phyloP scores from a whole-genome alignment of 2,329 filamentous ascomycete genomes.

The Basipetospora chlamydospora region DNA sequence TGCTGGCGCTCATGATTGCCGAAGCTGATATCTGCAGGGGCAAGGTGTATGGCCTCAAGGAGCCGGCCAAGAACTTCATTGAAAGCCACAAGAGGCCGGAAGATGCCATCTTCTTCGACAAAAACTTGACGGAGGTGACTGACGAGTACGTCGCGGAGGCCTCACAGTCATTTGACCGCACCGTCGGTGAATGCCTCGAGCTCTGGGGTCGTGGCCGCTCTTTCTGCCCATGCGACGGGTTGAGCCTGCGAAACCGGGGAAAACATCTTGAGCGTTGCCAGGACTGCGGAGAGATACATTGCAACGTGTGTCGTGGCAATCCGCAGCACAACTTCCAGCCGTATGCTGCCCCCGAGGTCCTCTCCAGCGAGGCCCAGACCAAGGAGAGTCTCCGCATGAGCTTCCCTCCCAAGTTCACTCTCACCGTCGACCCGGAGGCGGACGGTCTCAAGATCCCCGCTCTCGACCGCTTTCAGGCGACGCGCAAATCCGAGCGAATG shows the following conservation, averaged over 20 bases:
- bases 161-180: not conserved
- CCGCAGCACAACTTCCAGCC: conserved; percentile 18
- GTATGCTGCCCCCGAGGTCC: not conserved
- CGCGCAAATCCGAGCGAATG: not conserved
- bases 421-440: not conserved
- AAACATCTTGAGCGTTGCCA: conserved; percentile 15
- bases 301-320: conserved; percentile 23
- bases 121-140: not conserved
- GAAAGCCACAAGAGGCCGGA: not conserved
- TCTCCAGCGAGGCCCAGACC: not conserved
- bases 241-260: conserved; percentile 15
- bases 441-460: not conserved
- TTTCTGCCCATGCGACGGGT: conserved; percentile 21
- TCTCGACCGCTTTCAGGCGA: not conserved
- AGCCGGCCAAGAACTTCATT: conserved; percentile 3
- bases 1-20: conserved; percentile 42
- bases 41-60: not conserved
- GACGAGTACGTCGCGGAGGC: not conserved
- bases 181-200: not conserved
- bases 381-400: not conserved
- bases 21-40: not conserved
- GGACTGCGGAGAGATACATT: conserved; percentile 21
- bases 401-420: conserved; percentile 2
- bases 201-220: conserved; percentile 12
- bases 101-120: not conserved